A percentile compares a stretch with the other conserved stretches of the same genome.
Evolutionary conservation across 768 basidiomycete species (phyloP).

Genomic region (Collybia mongolica): DNA sequence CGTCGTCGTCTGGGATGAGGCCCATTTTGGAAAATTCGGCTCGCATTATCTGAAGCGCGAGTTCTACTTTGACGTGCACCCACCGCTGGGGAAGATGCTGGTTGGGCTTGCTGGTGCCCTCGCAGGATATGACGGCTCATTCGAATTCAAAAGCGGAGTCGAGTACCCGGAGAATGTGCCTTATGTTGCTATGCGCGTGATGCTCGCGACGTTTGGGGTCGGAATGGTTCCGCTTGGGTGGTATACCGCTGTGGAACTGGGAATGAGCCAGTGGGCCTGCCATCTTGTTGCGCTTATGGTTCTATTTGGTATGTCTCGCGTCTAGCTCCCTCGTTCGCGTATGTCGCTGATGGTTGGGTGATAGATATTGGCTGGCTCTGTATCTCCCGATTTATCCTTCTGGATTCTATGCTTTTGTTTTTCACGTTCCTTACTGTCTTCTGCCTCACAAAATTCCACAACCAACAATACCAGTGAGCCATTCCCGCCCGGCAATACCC

Average conservation of each 20-base stretch:
- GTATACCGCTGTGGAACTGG: constrained; percentile 94
- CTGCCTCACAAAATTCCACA: constrained; percentile 94
- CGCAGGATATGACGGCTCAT: constrained; percentile 87
- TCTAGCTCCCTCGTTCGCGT: background rate
- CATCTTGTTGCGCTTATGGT: constrained; percentile 96
- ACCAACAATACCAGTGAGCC: constrained; percentile 89
- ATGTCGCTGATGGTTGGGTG: background rate
- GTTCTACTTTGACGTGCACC: constrained; percentile 99
- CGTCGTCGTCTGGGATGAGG: constrained; percentile 97
- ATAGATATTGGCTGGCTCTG: constrained; percentile 96
- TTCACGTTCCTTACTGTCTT: constrained; percentile 98
- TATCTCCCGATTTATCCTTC: constrained; percentile 95
- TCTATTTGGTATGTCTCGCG: constrained; percentile 64
- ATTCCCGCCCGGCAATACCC: background rate
- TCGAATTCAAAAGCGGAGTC: constrained; percentile 93
- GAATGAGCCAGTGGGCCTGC: constrained; percentile 85
- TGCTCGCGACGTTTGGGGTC: constrained; percentile 93
- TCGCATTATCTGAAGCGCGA: constrained; percentile 98
- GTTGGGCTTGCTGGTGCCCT: constrained; percentile 92
- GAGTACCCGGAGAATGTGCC: constrained; percentile 83
- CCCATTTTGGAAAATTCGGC: constrained; percentile 99
- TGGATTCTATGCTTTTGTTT: constrained; percentile 99
- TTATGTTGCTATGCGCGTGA: constrained; percentile 92
- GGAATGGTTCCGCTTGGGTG: constrained; percentile 95
- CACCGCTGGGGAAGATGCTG: constrained; percentile 98